These are phyloP conservation scores for Sequoiadendron giganteum DNA, from an alignment of 75 land plant genomes.

Conservation along the genomic window DNA sequence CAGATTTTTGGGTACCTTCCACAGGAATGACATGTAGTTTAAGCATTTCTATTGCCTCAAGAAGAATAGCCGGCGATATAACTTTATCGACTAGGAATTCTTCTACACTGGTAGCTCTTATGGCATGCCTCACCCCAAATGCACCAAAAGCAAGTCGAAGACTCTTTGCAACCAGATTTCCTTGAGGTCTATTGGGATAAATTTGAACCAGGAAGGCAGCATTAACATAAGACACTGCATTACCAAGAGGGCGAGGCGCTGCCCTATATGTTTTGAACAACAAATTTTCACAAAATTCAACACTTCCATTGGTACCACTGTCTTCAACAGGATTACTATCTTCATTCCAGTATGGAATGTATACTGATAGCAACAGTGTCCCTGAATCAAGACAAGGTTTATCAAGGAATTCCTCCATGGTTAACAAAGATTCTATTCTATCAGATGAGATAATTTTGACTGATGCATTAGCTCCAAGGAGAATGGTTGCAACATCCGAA, in stretches of 20 bases:
- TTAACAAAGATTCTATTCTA: slow-evolving; percentile 15
- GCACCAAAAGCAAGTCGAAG: slow-evolving; percentile 81
- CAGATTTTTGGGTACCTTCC: slow-evolving; percentile 33
- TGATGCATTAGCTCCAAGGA: slow-evolving; percentile 54
- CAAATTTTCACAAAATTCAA: neutral
- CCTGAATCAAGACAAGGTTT: slow-evolving; percentile 37
- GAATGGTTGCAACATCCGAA: slow-evolving; percentile 87
- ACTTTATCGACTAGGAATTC: slow-evolving; percentile 50
- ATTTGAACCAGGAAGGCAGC: slow-evolving; percentile 70
- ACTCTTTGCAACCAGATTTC: slow-evolving; percentile 24
- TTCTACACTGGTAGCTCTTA: slow-evolving; percentile 68
- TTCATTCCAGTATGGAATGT: slow-evolving; percentile 45
- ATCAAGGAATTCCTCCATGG: slow-evolving; percentile 65
- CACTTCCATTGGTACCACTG: neutral
- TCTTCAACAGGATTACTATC: neutral
- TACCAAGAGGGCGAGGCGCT: slow-evolving; percentile 80
- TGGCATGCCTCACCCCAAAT: slow-evolving; percentile 72
- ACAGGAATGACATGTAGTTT: slow-evolving; percentile 36
- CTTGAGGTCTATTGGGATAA: slow-evolving; percentile 16
- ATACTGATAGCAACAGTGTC: slow-evolving; percentile 53
- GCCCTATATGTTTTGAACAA: slow-evolving; percentile 81
- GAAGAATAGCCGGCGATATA: slow-evolving; percentile 33
- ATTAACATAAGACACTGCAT: slow-evolving; percentile 81
- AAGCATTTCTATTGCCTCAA: slow-evolving; percentile 58
- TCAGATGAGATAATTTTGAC: slow-evolving; percentile 29